Conservation (phyloP, 805 yeast genomes). For the Kuraishia ogatae region DNA sequence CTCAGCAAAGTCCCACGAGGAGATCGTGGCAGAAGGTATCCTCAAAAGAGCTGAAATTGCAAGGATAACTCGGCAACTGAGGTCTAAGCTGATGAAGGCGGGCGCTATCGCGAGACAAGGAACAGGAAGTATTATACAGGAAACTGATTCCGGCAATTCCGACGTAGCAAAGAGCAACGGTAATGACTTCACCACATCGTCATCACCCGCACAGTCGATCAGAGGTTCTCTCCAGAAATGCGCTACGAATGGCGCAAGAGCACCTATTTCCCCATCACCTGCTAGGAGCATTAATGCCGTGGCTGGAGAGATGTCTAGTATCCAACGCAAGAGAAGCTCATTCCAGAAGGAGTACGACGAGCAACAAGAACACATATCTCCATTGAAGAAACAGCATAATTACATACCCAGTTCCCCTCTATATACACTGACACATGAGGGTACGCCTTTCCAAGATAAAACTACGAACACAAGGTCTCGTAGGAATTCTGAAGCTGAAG, state of each 20-base stretch:
- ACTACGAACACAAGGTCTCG: neutral
- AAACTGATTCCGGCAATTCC: neutral
- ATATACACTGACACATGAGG: neutral
- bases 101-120: conserved; percentile 20
- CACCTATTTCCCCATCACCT: neutral
- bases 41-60: conserved; percentile 37
- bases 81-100: conserved; percentile 31
- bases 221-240: neutral
- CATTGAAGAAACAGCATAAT: conserved; percentile 8
- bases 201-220: neutral
- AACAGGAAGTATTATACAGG: neutral
- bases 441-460: neutral
- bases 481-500: neutral
- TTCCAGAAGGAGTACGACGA: neutral
- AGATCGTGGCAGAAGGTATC: conserved; percentile 33
- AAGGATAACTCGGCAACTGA: conserved; percentile 33
- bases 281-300: neutral
- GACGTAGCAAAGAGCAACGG: neutral
- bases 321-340: conserved; percentile 1
- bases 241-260: neutral
- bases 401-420: conserved; percentile 9
- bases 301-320: neutral
- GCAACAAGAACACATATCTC: conserved; percentile 9
- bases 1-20: conserved; percentile 18
- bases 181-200: neutral